phyloP scores from a whole-genome alignment of 2,329 filamentous ascomycete species.

The Fusarium xyrophilum region DNA sequence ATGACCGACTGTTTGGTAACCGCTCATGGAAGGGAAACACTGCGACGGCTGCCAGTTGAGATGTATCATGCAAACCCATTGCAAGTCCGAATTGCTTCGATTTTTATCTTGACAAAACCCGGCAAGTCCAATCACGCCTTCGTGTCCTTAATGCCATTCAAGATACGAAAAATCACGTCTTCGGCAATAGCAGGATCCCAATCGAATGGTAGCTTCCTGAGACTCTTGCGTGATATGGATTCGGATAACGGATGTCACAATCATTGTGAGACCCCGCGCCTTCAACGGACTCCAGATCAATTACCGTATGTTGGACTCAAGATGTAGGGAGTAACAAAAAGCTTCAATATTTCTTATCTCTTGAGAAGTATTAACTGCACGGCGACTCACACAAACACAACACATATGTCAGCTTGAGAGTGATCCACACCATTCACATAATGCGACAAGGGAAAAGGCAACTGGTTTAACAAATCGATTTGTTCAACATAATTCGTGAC shows the following conservation, averaged over 20 bases:
- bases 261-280: not conserved
- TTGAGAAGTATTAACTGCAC: not conserved
- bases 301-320: not conserved
- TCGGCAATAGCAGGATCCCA: not conserved
- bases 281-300: not conserved
- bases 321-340: fast-evolving
- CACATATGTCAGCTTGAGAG: not conserved
- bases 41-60: not conserved
- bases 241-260: conserved; percentile 5
- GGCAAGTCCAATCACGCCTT: conserved; percentile 9
- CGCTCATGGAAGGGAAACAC: not conserved
- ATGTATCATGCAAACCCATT: not conserved
- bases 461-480: not conserved
- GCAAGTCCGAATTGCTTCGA: not conserved
- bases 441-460: no score
- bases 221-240: conserved; percentile 13
- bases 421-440: no score
- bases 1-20: not conserved
- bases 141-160: not conserved
- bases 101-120: not conserved
- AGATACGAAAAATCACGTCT: not conserved
- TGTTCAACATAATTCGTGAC: not conserved
- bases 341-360: fast-evolving
- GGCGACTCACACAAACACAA: fast-evolving
- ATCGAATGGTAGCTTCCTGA: not conserved